These are phyloP conservation scores for Neurospora crassa DNA, from an alignment of 2,329 filamentous ascomycete genomes.

Conservation along the genomic window DNA sequence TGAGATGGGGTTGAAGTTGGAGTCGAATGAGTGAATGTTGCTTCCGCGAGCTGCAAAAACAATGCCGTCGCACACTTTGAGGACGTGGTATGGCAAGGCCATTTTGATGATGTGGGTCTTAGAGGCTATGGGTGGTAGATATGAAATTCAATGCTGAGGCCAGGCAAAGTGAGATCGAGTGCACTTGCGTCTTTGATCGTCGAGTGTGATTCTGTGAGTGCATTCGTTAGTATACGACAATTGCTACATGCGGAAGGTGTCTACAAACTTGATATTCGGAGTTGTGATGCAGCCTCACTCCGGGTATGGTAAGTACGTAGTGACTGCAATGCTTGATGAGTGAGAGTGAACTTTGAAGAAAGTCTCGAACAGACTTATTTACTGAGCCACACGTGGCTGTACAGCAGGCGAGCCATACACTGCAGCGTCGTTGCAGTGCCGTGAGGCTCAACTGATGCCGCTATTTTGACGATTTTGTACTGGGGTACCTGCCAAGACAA, in stretches of 20 bases:
- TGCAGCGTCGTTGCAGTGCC: background rate
- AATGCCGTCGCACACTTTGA: conserved; percentile 43
- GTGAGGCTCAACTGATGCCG: background rate
- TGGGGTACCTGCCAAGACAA: background rate
- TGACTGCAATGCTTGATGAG: background rate
- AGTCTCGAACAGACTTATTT: background rate
- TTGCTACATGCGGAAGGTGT: background rate
- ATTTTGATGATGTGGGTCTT: conserved; percentile 20
- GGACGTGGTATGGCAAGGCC: conserved; percentile 55
- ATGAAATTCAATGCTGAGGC: background rate
- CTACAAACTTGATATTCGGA: background rate
- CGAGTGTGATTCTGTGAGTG: background rate
- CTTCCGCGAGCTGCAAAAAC: conserved; percentile 68
- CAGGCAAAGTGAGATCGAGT: background rate
- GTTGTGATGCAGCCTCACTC: background rate
- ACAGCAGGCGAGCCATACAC: background rate
- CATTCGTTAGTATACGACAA: background rate
- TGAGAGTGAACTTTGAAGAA: background rate
- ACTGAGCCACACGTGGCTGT: background rate
- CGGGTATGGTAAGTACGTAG: background rate
- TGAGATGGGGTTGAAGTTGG: conserved; percentile 49
- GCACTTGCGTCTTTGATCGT: background rate
- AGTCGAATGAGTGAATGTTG: conserved; percentile 57
- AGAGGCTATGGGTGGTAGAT: background rate
- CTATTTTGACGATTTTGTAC: background rate